A percentile compares a stretch with the other conserved stretches of the same genome.
phyloP scores from a whole-genome alignment of 345 rosid genomes.

The Conringia planisiliqua region DNA sequence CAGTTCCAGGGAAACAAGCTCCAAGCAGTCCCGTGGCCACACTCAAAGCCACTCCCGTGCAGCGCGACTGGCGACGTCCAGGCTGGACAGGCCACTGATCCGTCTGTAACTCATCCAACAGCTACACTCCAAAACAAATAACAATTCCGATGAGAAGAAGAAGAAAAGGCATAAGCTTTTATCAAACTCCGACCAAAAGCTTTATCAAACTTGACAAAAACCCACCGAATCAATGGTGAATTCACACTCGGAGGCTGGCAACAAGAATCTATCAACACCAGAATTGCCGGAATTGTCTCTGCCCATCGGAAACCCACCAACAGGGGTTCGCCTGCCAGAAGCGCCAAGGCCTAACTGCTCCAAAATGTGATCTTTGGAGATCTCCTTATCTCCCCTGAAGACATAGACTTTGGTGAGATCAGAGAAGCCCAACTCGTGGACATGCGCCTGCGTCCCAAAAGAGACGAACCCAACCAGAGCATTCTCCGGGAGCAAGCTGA shows the following conservation, averaged over 20 bases:
- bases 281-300: constrained; percentile 43
- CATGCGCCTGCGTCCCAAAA: constrained; percentile 95
- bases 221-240: constrained; percentile 79
- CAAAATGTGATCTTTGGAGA: constrained; percentile 74
- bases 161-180: neutral
- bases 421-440: constrained; percentile 86
- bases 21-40: constrained; percentile 92
- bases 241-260: constrained; percentile 96
- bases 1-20: constrained; percentile 93
- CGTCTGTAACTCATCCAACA: constrained; percentile 91
- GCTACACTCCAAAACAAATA: constrained; percentile 38
- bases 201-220: constrained; percentile 4
- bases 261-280: constrained; percentile 69
- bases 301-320: constrained; percentile 56
- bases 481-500: constrained; percentile 88
- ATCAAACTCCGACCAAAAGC: neutral
- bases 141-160: neutral
- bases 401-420: constrained; percentile 93
- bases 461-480: constrained; percentile 93
- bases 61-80: constrained; percentile 64
- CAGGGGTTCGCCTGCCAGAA: constrained; percentile 52
- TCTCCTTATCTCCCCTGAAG: constrained; percentile 85
- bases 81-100: constrained; percentile 89
- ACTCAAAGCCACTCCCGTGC: constrained; percentile 96
- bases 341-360: constrained; percentile 82